Base-by-base conservation (phyloP, 2,329 filamentous ascomycete genomes). In the Annulohypoxylon truncatum region DNA sequence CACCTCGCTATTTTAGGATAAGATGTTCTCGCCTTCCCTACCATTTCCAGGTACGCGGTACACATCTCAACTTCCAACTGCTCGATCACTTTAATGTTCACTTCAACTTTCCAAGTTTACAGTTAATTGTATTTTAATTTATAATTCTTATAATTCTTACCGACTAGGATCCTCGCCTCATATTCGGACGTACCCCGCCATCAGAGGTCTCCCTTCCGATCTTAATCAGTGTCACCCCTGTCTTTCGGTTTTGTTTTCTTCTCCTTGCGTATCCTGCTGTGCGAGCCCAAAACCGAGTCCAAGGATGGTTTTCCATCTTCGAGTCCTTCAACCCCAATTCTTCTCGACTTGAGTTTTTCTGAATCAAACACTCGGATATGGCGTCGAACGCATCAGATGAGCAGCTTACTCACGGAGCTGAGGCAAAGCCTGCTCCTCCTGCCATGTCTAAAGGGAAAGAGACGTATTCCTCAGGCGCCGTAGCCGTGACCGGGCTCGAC, bases 331-430 rank as follows among this genome's bases (percentile, higher is more conserved):
- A 44, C n/a, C 38, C 28, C n/a, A 33, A 51, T n/a, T 40, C 33
- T 38, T 31, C 28, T 40, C 12, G 26, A 57, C 29, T 44, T 24
- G 18, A 7, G 13, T n/a, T 10, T 7, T 31, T 54, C 12, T 40
- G 18, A 47, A 33, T 55, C 29, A 56, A 24, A 46, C 38, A 24
- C 50, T 62, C 42, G 35, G 42, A 56, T 24, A 61, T 65, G 61
- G 40, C 46, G 28, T 59, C 51, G 10, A 57, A 58, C 50, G 44
- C 26, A 1, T 61, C 64, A 15, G 56, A 69, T 44, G 67, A 67
- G 10, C 61, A 58, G 22, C 56, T 57, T 48, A 48, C 64, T 24
- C 51, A 8, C n/a, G n/a, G 12, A 8, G 10, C n/a, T 24, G 42
- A 38, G 31, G 42, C 26, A 26, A 61, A 61, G 29, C 42, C 53